These are phyloP conservation scores for Pichia cephalocereana DNA, from an alignment of 805 yeast species.

Conservation along the genomic window DNA sequence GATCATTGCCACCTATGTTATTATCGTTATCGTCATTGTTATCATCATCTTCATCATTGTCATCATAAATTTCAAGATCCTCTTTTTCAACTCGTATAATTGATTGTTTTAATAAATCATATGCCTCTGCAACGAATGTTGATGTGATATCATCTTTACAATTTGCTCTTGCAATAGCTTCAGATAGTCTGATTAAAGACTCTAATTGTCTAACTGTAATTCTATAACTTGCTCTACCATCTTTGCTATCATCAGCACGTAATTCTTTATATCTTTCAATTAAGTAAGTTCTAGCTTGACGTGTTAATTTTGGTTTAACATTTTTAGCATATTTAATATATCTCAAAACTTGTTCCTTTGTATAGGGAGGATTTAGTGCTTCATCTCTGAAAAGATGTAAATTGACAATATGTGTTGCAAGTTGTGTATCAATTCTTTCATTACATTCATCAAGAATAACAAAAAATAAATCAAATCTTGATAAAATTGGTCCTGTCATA, in stretches of 20 bases:
- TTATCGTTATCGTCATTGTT: slow-evolving; percentile 28
- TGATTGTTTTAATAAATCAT: slow-evolving; percentile 78
- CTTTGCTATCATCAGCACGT: slow-evolving; percentile 86
- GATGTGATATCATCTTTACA: slow-evolving; percentile 84
- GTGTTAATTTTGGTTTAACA: slow-evolving; percentile 81
- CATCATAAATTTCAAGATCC: slow-evolving; percentile 81
- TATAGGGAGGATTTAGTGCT: slow-evolving; percentile 83
- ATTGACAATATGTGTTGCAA: slow-evolving; percentile 89
- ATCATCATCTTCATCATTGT: slow-evolving; percentile 26
- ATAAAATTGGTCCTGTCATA: slow-evolving; percentile 98
- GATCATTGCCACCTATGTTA: slow-evolving; percentile 17
- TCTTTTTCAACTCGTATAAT: slow-evolving; percentile 92
- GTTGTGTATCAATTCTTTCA: slow-evolving; percentile 77
- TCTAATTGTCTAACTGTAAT: slow-evolving; percentile 97
- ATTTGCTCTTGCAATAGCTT: slow-evolving; percentile 95
- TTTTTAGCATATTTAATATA: slow-evolving; percentile 89
- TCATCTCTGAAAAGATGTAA: slow-evolving; percentile 85
- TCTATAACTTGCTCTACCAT: slow-evolving; percentile 79
- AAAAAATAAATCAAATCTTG: slow-evolving; percentile 91
- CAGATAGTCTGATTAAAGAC: slow-evolving; percentile 84
- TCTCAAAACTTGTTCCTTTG: slow-evolving; percentile 79
- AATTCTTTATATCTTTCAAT: slow-evolving; percentile 77
- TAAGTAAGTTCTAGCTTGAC: slow-evolving; percentile 67
- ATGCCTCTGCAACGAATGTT: slow-evolving; percentile 86
- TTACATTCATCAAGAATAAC: slow-evolving; percentile 93